Conservation (phyloP, 495 filamentous ascomycete genomes). For the Hyaloscypha hepaticicola region DNA sequence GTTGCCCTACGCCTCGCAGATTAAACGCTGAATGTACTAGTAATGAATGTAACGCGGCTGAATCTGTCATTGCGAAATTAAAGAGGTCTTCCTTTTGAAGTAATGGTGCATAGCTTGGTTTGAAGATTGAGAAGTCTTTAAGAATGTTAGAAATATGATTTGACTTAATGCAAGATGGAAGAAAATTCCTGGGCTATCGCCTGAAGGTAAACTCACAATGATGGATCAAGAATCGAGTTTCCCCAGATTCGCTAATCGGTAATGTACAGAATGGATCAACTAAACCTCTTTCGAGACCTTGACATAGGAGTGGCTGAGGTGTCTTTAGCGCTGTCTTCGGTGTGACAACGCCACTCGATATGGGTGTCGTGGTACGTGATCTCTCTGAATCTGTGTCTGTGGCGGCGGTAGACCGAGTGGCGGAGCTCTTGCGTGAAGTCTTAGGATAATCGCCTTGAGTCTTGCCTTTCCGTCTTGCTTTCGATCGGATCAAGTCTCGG, state of each 20-base stretch:
- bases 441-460: neutral
- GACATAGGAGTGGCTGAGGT: neutral
- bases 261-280: neutral
- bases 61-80: neutral
- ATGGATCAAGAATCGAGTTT: neutral
- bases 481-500: slow-evolving; percentile 4
- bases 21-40: neutral
- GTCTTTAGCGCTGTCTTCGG: neutral
- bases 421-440: neutral
- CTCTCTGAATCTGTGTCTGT: neutral
- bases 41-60: neutral
- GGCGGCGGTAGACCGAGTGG: neutral
- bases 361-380: neutral
- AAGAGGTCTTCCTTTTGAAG: neutral
- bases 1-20: neutral
- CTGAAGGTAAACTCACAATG: neutral
- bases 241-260: neutral
- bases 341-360: neutral
- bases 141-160: neutral
- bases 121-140: neutral
- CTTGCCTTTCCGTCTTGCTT: slow-evolving; percentile 1
- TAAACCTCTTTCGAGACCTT: neutral
- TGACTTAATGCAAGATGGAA: neutral
- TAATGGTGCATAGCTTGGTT: neutral
- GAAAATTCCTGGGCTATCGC: neutral